Evolutionary conservation across 495 filamentous ascomycete genomes (phyloP).

Genomic region (Penicillium robsamsonii): DNA sequence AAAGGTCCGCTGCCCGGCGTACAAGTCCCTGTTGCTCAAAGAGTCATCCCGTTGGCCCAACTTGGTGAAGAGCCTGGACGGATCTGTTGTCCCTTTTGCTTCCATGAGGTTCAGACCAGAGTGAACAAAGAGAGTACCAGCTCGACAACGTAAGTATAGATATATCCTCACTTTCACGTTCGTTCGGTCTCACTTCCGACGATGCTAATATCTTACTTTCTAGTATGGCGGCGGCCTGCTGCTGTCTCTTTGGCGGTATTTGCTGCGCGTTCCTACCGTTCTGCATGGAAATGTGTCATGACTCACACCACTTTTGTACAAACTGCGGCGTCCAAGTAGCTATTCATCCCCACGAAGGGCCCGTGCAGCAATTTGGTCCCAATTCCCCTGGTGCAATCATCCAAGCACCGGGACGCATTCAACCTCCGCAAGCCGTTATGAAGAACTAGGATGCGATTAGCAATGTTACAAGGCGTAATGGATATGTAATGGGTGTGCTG

Average conservation of each 20-base stretch:
- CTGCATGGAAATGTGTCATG: slow-evolving; percentile 23
- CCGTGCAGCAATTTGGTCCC: slow-evolving; percentile 9
- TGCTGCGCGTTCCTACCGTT: slow-evolving; percentile 18
- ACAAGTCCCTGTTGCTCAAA: neutral
- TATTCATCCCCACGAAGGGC: slow-evolving; percentile 12
- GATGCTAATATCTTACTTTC: slow-evolving; percentile 2
- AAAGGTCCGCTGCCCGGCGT: neutral
- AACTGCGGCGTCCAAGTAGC: slow-evolving; percentile 14
- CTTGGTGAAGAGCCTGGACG: slow-evolving; percentile 12
- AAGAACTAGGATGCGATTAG: neutral
- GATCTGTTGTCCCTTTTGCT: slow-evolving; percentile 19
- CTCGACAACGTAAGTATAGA: slow-evolving; percentile 13
- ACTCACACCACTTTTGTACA: slow-evolving; percentile 19
- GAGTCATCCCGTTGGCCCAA: slow-evolving; percentile 2
- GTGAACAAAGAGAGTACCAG: slow-evolving; percentile 18
- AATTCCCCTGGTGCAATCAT: neutral
- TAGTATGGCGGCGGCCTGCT: slow-evolving; percentile 18
- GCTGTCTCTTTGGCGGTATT: slow-evolving; percentile 22
- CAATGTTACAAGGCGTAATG: neutral
- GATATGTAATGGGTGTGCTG: neutral
- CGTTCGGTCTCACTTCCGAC: neutral
- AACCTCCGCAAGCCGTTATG: slow-evolving; percentile 12
- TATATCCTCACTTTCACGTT: neutral
- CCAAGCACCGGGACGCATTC: slow-evolving; percentile 5
- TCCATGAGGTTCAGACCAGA: slow-evolving; percentile 12